Evolutionary conservation across 805 yeast species (phyloP), one percentile per base, ranked within the genome.

Genomic region (Nadsonia fulvescens): DNA sequence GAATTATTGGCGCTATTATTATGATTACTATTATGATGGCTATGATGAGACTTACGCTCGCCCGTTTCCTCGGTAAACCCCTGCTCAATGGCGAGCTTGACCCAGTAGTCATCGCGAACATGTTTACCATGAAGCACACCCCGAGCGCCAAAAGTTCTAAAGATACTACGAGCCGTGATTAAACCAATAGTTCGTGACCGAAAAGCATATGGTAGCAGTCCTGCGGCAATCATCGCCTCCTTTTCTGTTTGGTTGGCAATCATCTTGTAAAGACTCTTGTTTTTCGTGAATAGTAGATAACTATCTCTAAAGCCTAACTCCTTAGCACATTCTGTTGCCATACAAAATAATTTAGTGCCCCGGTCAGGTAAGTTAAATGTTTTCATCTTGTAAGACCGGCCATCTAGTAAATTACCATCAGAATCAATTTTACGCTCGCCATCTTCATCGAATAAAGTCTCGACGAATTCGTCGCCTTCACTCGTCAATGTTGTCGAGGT

Each of bases 81-180:
- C 32, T 60, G 60, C 11, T 47, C 49, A 19, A 41, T 44, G 1
- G 58, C 58, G 3, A 46, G 37, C 3, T 47, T 48, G 33, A 64
- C 71, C 67, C 69, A 67, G 39, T 67, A 66, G 40, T 66, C 74
- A 41, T 66, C 73, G 3, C 42, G 33, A 4, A 66, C 50, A 31
- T 72, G 51, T 18, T 46, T 43, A 5, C 73, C 74, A n/a, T 46
- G 40, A 2, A 45, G 44, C 12, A 67, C 40, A 2, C 61, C 40
- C 12, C 63, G 45, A 1, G 71, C 63, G 18, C 73, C 73, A 42
- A 63, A 66, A 24, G 49, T 49, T 27, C 65, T 46, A 35, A 43
- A 67, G 23, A 62, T 51, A 1, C 61, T 52, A 23, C 56, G 51
- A 3, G 64, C 61, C 8, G 64, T 51, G 6, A 58, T 51, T 10